These are phyloP conservation scores for Aquilaria yunnanensis DNA, from an alignment of 345 rosid genomes.

Conservation along the genomic window DNA sequence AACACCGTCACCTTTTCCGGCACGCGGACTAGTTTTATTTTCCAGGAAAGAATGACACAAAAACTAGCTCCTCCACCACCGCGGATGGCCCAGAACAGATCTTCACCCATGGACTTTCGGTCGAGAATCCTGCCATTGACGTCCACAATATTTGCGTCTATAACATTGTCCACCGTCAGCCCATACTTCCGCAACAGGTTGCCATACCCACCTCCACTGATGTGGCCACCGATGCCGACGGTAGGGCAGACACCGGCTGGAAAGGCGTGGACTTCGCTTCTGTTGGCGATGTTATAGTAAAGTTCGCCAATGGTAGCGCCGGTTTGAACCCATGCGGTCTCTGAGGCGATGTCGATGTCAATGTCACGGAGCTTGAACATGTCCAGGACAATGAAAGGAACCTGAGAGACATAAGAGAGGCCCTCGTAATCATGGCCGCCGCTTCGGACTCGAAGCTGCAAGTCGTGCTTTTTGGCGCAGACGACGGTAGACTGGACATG, in stretches of 20 bases:
- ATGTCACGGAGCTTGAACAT: constrained; percentile 31
- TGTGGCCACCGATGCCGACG: constrained; percentile 43
- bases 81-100: constrained; percentile 44
- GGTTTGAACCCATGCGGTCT: constrained; percentile 41
- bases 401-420: constrained; percentile 39
- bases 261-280: constrained; percentile 37
- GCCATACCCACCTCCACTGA: constrained; percentile 42
- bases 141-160: constrained; percentile 37
- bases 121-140: constrained; percentile 25
- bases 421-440: constrained; percentile 62
- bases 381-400: constrained; percentile 40
- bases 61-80: constrained; percentile 51
- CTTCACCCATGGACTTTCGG: constrained; percentile 46
- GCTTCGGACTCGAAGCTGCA: constrained; percentile 40
- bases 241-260: constrained; percentile 46
- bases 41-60: constrained; percentile 33
- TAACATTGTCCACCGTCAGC: constrained; percentile 30
- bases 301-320: constrained; percentile 48
- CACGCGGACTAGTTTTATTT: constrained; percentile 35
- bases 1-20: constrained; percentile 40
- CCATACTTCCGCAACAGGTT: constrained; percentile 40
- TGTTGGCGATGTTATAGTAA: constrained; percentile 31
- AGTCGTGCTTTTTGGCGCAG: constrained; percentile 23
- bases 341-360: constrained; percentile 21
- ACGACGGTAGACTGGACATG: constrained; percentile 43